A percentile compares a stretch with the other conserved stretches of the same genome.
Conservation (phyloP, 2,329 filamentous ascomycete species). For the Colletotrichum tamarilloi region DNA sequence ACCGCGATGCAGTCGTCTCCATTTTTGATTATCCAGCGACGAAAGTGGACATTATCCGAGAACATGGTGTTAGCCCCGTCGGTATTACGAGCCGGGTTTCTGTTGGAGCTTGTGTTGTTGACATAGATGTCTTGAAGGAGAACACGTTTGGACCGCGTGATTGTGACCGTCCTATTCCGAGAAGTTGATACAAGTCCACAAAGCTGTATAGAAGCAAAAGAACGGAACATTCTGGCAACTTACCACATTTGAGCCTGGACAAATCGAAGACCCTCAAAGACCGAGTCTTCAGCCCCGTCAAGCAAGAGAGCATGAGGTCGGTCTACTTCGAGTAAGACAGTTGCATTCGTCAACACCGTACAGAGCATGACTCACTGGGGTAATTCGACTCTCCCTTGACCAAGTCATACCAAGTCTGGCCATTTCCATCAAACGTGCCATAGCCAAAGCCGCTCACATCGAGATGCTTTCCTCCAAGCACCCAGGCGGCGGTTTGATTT, state of each 20-base stretch:
- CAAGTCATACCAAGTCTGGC: constrained; percentile 19
- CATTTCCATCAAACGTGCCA: too few relatives aligned
- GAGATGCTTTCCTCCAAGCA: not conserved
- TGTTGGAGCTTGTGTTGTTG: not conserved
- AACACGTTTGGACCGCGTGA: too few relatives aligned
- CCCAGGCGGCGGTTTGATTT: constrained; percentile 13
- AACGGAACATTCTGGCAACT: constrained; percentile 2
- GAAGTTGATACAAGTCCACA: too few relatives aligned
- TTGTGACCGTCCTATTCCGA: too few relatives aligned
- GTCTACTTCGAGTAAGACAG: not conserved
- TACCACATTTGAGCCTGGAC: constrained; percentile 69
- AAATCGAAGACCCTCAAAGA: constrained; percentile 59
- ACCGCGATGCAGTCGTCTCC: constrained; percentile 40
- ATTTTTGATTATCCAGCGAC: constrained; percentile 60
- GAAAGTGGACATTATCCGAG: constrained; percentile 61
- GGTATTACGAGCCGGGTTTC: constrained; percentile 48
- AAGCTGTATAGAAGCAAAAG: too few relatives aligned
- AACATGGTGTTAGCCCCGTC: constrained; percentile 62
- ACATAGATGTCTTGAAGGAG: too few relatives aligned
- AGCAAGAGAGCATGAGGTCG: constrained; percentile 1
- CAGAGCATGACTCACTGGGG: not conserved
- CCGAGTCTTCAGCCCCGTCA: constrained; percentile 45
- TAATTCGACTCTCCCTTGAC: constrained; percentile 11
- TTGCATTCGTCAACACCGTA: not conserved
- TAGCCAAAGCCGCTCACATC: too few relatives aligned